phyloP scores from a whole-genome alignment of 371 early-diverging fungal genomes.

The Circinella umbellata region DNA sequence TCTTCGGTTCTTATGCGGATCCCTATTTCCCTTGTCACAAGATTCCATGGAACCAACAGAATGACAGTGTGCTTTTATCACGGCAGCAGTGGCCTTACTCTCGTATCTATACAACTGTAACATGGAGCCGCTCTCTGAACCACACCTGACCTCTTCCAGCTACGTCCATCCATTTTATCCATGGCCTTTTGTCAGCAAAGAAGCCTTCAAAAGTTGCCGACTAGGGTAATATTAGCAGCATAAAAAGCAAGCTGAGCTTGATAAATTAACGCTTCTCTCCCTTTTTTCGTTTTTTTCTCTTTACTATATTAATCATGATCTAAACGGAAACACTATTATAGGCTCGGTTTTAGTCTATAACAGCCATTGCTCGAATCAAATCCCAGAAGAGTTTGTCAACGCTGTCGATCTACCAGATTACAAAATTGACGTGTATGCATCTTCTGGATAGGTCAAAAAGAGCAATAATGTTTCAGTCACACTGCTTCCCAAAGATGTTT shows the following conservation, averaged over 20 bases:
- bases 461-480: conserved; percentile 17
- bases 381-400: conserved; percentile 20
- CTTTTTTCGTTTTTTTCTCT: too few relatives aligned
- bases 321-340: too few relatives aligned
- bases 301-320: too few relatives aligned
- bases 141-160: conserved; percentile 27
- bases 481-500: conserved; percentile 22
- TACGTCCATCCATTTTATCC: conserved; percentile 24
- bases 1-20: too few relatives aligned
- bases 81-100: conserved; percentile 25
- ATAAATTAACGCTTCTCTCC: too few relatives aligned
- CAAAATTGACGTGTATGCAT: conserved; percentile 25
- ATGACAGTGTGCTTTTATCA: conserved; percentile 31
- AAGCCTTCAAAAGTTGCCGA: conserved; percentile 19
- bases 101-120: conserved; percentile 27
- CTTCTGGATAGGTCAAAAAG: conserved; percentile 22
- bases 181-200: conserved; percentile 23
- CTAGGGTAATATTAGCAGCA: too few relatives aligned
- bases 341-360: too few relatives aligned
- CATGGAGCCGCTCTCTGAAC: conserved; percentile 24
- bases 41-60: conserved; percentile 24
- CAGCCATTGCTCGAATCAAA: conserved; percentile 17
- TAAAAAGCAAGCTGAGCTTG: too few relatives aligned
- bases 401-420: conserved; percentile 22
- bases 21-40: conserved; percentile 19